Evolutionary conservation across 371 early-diverging fungal species (phyloP).

Genomic region (Quaeritorhiza haematococci): DNA sequence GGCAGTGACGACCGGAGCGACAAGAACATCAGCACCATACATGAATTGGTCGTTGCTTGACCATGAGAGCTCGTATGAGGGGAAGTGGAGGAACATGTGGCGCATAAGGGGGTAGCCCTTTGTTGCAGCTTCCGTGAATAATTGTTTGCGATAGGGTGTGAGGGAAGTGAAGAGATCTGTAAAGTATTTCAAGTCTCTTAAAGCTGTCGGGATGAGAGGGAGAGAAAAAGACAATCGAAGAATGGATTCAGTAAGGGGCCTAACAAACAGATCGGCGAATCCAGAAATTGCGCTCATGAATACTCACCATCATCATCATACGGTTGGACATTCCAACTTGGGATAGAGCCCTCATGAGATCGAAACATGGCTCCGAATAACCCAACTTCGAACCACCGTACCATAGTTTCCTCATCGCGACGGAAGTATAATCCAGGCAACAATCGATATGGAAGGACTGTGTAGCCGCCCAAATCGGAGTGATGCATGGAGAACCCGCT

Average conservation of each 20-base stretch:
- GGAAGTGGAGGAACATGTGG: constrained; percentile 46
- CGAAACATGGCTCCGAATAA: constrained; percentile 43
- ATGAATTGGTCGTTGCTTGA: too few species aligned
- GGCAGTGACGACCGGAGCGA: too few species aligned
- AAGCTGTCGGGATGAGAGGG: background rate
- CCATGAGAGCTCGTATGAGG: too few species aligned
- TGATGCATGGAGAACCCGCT: constrained; percentile 45
- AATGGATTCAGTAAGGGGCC: too few species aligned
- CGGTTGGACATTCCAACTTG: constrained; percentile 47
- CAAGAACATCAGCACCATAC: too few species aligned
- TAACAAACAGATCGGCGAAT: too few species aligned
- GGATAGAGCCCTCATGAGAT: constrained; percentile 45
- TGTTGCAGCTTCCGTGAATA: constrained; percentile 42
- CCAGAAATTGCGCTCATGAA: too few species aligned
- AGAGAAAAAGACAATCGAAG: too few species aligned
- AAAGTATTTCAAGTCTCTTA: constrained; percentile 31
- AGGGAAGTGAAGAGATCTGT: constrained; percentile 32
- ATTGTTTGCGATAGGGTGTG: constrained; percentile 27
- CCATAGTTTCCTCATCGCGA: constrained; percentile 37
- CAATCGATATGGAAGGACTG: too few species aligned
- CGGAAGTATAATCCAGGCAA: constrained; percentile 22
- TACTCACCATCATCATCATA: constrained; percentile 44
- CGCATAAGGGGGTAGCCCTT: constrained; percentile 50
- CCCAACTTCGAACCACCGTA: constrained; percentile 52
- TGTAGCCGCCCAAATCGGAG: constrained; percentile 48